Evolutionary conservation across 352 stramenopile species (phyloP).

Genomic region (Phytopythium montanum): DNA sequence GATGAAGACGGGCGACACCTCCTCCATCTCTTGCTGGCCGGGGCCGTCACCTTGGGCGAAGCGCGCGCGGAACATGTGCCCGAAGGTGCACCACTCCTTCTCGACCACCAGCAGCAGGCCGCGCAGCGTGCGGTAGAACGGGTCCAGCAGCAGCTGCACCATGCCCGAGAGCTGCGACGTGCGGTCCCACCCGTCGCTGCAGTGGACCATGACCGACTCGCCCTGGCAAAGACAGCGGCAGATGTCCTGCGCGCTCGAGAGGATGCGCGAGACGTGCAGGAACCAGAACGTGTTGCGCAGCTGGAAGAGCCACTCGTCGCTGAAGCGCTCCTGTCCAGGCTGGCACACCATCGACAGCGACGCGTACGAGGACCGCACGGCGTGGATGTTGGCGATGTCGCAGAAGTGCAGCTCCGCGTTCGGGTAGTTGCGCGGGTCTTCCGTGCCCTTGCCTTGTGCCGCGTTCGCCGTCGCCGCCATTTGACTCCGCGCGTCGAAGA

Average conservation of each 20-base stretch:
- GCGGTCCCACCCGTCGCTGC: constrained; percentile 98
- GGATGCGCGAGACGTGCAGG: constrained; percentile 94
- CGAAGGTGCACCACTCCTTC: constrained; percentile 99
- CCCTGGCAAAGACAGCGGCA: constrained; percentile 93
- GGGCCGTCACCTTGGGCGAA: constrained; percentile 94
- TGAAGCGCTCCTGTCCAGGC: constrained; percentile 68
- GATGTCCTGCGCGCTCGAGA: constrained; percentile 92
- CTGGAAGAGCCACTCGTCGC: constrained; percentile 76
- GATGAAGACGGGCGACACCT: constrained; percentile 98
- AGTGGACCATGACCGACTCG: constrained; percentile 97
- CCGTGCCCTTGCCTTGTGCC: constrained; percentile 84
- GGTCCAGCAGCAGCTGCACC: constrained; percentile 96
- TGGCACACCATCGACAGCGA: constrained; percentile 78
- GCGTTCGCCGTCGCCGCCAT: constrained; percentile 85
- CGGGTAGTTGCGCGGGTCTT: constrained; percentile 94
- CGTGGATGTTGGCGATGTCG: constrained; percentile 99
- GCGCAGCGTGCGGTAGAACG: constrained; percentile 96
- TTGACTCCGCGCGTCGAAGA: constrained; percentile 82
- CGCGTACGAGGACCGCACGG: constrained; percentile 89
- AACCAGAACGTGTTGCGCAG: constrained; percentile 98
- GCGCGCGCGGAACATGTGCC: constrained; percentile 97
- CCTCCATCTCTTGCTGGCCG: constrained; percentile 92
- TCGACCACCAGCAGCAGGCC: constrained; percentile 96
- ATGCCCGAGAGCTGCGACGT: constrained; percentile 96
- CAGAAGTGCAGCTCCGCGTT: constrained; percentile 96